Evolutionary conservation across 2,329 filamentous ascomycete genomes (phyloP), one percentile per base, ranked within the genome.

Genomic region (Trichoderma endophyticum): DNA sequence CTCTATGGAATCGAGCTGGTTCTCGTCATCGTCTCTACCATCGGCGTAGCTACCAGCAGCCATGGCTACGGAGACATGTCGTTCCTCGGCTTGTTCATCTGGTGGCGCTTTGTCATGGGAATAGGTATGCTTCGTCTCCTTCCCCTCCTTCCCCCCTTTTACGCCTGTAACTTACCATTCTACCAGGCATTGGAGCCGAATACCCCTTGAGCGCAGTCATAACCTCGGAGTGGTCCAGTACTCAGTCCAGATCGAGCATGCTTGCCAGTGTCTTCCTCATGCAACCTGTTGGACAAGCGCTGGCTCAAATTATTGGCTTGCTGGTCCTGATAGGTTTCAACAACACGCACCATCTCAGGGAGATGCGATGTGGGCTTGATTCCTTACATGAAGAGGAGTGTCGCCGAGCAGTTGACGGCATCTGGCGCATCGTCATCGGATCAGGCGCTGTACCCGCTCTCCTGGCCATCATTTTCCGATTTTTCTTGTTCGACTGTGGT

Each of bases 141-240:
- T 54, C 12, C 61, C 43, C 56, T 72, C 64, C 36, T 54, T 12
- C 61, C 43, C 56, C 72, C 64, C 26, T 34, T 26, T 64, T 65
- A 7, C 8, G 15, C 12, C 70, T 5, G n/a, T n/a, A 3, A 26
- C 70, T 71, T 21, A 48, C 54, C 34, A 54, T 21, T 24, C 15
- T 14, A n/a, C 32, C 34, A 86, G 89, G 88, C 0, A 89, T 91
- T 39, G 89, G 89, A n/a, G 90, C 88, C 18, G 90, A 92, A 79
- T 92, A 92, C 77, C 90, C 91, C 1, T 81, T 92, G 3, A 88
- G 85, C 59, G 90, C 90, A 0, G 87, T 92, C 9, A 92, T 93
- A 39, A 91, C 89, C 0, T 87, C 90, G 0, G 91, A 92, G 83
- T 92, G 86, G 82, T 83, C 86, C 6, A 87, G 85, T 68, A 91